Conservation (phyloP, 495 filamentous ascomycete genomes). For the Penicillium bovifimosum region DNA sequence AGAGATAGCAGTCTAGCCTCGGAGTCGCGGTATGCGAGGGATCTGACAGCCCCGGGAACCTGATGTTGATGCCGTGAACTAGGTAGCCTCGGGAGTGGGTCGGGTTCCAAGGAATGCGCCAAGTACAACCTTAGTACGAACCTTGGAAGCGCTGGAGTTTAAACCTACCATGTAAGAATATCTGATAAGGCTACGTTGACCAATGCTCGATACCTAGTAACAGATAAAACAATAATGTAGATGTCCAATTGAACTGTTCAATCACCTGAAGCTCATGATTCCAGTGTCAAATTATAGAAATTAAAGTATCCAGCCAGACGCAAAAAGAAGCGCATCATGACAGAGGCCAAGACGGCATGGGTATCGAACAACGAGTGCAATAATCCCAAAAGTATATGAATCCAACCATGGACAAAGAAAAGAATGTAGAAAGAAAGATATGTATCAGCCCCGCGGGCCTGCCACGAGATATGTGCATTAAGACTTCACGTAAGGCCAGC, state of each 20-base stretch:
- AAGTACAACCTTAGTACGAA: too few relatives aligned
- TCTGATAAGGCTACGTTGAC: not conserved
- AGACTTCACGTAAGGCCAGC: conserved; percentile 48
- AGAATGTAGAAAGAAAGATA: conserved; percentile 5
- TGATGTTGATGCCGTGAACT: not conserved
- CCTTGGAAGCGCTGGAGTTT: too few relatives aligned
- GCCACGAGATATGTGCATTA: conserved; percentile 10
- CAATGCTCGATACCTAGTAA: not conserved
- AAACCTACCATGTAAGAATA: too few relatives aligned
- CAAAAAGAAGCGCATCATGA: conserved; percentile 1
- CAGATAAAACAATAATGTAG: not conserved
- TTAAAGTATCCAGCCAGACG: conserved; percentile 16
- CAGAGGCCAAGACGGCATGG: conserved; percentile 14
- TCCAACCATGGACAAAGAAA: conserved; percentile 22
- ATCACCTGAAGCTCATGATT: not conserved
- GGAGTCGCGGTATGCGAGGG: conserved; percentile 28
- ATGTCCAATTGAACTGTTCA: not conserved
- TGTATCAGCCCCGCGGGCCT: conserved; percentile 1
- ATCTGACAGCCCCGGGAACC: conserved; percentile 1
- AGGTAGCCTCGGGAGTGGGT: too few relatives aligned
- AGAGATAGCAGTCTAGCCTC: conserved; percentile 1
- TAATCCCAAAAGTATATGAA: conserved; percentile 15
- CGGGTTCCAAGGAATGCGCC: too few relatives aligned
- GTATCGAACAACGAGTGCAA: conserved; percentile 24
- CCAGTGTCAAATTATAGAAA: not conserved